Percentiles rank a stretch among this genome's conserved stretches.
Conservation (phyloP, 495 filamentous ascomycete species). For the Xylaria bambusicola region DNA sequence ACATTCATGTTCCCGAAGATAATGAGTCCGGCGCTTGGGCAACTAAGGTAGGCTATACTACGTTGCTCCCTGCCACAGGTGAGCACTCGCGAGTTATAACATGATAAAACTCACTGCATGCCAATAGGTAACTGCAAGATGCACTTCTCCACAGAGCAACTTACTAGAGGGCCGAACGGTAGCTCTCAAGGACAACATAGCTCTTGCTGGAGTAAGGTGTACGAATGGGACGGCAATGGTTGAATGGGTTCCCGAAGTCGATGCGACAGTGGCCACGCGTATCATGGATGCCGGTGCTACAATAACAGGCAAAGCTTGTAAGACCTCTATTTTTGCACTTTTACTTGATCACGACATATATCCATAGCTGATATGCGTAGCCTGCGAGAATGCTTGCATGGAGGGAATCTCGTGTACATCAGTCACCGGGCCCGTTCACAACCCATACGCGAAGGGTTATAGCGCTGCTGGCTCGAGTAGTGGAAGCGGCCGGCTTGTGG, state of each 20-base stretch:
- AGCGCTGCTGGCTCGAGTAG: conserved; percentile 59
- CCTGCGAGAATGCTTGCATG: conserved; percentile 52
- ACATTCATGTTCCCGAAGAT: conserved; percentile 34
- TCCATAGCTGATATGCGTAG: conserved; percentile 15
- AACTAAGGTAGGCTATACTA: conserved; percentile 26
- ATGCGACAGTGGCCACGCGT: conserved; percentile 40
- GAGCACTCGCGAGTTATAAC: neutral
- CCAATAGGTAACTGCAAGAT: conserved; percentile 29
- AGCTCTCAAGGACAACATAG: conserved; percentile 43
- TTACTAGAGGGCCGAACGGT: conserved; percentile 37
- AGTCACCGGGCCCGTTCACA: conserved; percentile 53
- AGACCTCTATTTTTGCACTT: conserved; percentile 16
- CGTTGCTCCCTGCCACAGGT: neutral
- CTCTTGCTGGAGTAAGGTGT: conserved; percentile 38
- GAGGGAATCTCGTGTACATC: conserved; percentile 46
- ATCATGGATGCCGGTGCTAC: conserved; percentile 38
- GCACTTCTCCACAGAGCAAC: conserved; percentile 28
- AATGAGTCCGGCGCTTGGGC: conserved; percentile 34
- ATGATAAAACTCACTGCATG: conserved; percentile 9
- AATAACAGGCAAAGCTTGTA: conserved; percentile 40
- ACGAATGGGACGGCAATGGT: conserved; percentile 41
- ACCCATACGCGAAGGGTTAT: conserved; percentile 52
- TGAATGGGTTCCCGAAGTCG: conserved; percentile 38
- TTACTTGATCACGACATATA: neutral
- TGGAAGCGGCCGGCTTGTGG: conserved; percentile 58